Evolutionary conservation across 1,284 basidiomycete species (phyloP), one percentile per base, ranked within the genome.

Genomic region (Inonotus hispidus): DNA sequence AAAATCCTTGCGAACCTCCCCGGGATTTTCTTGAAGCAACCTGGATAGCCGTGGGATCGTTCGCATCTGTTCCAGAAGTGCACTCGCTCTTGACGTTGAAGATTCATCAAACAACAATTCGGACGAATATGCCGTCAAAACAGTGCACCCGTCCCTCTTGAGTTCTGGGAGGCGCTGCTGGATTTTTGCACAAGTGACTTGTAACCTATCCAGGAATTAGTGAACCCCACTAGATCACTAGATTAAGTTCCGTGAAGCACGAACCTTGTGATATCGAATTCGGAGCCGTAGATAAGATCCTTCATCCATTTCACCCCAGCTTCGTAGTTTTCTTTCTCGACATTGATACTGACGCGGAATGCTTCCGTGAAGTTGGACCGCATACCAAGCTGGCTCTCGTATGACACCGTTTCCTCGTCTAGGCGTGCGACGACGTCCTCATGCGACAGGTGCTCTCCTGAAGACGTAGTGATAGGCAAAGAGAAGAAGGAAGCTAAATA

Each of bases 361-460:
- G 82, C 80, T 68, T 98, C 93, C 14, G 87, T 78, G 71, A 96
- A 94, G 46, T 80, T 77, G 65, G 80, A 81, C 29, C 80, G 79
- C 53, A 87, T 73, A n/a, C 93, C 93, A 5, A 94, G 79, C 49
- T 80, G 79, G 53, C 82, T 84, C 59, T 91, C 88, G 71, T 98
- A 96, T 3, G 84, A 86, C 27, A 99, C 92, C 0, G 96, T 98
- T 68, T 97, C 88, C 68, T 93, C 84, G 71, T 98, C 94, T 1
- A 99, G 84, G 63, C 85, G 83, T 72, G 95, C 88, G 64, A 98
- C 85, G 23, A 98, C 95, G 63, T 97, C 84, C 73, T 98, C 96
- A 69, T 95, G 93, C 2, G 81, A 78, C 47, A 99, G 75, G 35
- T 75, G 74, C 63, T 87, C 83, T 1, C 95, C 95, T 63, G 77